Evolutionary conservation across 352 stramenopile species (phyloP).

Genomic region (Saprolegnia parasitica): DNA sequence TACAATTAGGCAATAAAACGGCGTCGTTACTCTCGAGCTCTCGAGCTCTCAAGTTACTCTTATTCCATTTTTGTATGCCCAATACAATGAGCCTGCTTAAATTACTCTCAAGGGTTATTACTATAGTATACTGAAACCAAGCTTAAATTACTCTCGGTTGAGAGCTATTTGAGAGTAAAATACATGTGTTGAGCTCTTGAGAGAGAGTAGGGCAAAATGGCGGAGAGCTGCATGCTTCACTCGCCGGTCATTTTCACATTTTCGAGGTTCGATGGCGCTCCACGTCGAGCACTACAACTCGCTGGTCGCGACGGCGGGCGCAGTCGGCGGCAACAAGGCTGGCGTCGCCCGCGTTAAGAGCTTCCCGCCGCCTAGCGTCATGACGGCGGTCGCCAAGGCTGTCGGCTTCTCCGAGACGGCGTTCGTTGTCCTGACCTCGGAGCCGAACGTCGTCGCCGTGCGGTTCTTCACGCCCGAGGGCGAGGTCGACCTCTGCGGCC

Average conservation of each 20-base stretch:
- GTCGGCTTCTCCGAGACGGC: slow-evolving; percentile 24
- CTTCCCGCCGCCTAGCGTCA: slow-evolving; percentile 7
- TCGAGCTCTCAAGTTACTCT: too few species aligned
- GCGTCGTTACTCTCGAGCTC: too few species aligned
- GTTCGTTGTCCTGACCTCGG: neutral
- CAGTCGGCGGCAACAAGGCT: slow-evolving; percentile 20
- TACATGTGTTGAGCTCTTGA: too few species aligned
- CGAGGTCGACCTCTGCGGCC: slow-evolving; percentile 23
- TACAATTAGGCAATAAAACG: too few species aligned
- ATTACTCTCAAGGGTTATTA: too few species aligned
- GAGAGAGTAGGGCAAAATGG: too few species aligned
- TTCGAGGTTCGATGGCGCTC: neutral
- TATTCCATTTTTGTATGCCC: too few species aligned
- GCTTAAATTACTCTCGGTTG: too few species aligned
- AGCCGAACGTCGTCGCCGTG: neutral
- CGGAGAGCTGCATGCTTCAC: too few species aligned
- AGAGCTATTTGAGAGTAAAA: too few species aligned
- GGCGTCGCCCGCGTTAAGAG: neutral
- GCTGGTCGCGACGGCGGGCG: neutral
- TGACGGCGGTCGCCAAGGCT: slow-evolving; percentile 3
- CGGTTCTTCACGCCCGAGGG: slow-evolving; percentile 24
- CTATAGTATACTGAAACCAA: too few species aligned
- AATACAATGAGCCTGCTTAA: too few species aligned
- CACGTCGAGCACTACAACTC: slow-evolving; percentile 4
- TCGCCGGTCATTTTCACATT: neutral